Base-by-base conservation (phyloP, 2,329 filamentous ascomycete species). In the Graphilbum fragrans region DNA sequence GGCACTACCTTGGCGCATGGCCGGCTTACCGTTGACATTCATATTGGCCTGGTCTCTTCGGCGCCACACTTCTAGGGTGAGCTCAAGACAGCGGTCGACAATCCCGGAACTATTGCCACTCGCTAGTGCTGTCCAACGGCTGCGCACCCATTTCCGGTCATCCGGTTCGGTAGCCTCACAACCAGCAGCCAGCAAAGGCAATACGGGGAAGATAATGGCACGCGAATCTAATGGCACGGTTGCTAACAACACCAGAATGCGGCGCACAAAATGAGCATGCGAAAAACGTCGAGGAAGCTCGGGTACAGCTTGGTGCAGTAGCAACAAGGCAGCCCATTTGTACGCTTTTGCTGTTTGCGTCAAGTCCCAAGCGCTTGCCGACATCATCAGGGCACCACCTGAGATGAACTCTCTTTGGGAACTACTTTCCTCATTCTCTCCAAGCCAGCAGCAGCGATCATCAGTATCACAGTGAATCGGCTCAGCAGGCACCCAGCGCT, bases 41-140 rank as follows among this genome's bases (percentile, higher is more conserved):
- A n/a, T 10, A 18, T 22, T 10, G 19, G 7, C 8, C 3, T n/a
- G 19, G 22, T 35, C 40, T 10, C 36, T 29, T 4, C 41, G 41
- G 1, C 41, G 32, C 41, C 41, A 43, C 19, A 43, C 41, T 11
- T 43, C 41, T 11, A 38, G 32, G 11, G 41, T 43, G 12, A 43
- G 19, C 27, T 43, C 41, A 18, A 43, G 41, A 31, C 41, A 43
- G 18, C 41, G 41, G 33, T 43, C 41, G 23, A 43, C 41, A n/a
- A 43, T 37, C 1, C 41, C 41, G 1, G 41, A 43, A n/a, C 41
- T 43, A 18, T 43, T 43, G 1, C 33, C 37, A 5, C 16, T 35
- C 16, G 37, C 17, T 1, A 43, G 41, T 16, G 37, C 37, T 2
- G 18, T 20, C 41, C 41, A 43, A 20, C 41, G 41, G 17, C 27